Base-by-base conservation (phyloP, 805 yeast genomes). In the Torulaspora quercuum region DNA sequence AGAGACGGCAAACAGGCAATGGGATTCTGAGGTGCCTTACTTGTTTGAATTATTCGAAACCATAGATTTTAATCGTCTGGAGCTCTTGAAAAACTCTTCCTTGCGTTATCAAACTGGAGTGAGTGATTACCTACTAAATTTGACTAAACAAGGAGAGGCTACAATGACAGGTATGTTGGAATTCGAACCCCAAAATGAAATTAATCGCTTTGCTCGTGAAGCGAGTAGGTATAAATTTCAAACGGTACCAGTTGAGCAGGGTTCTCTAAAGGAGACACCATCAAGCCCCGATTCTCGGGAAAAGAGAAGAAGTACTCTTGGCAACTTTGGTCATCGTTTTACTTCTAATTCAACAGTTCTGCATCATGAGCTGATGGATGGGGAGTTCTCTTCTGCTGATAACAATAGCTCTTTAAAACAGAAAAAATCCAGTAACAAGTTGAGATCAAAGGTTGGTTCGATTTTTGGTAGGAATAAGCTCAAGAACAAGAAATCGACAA, bases 1-100 rank as follows among this genome's bases (percentile, higher is more conserved):
- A 31, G 58, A 53, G 10, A 57, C 62, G 31, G 71, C 76, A 20
- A 78, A 73, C 35, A 67, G 67, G 22, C 73, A 75, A 49, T 87
- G 95, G 95, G 80, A 78, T 44, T 66, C 75, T 36, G 78, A 80
- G 56, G 90, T 92, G 2, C 90, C 95, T 2, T 76, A 72, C 37
- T 76, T 82, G 27, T 82, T 84, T 54, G 80, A 80, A 48, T 76
- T 76, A 46, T 81, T 87, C 56, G 92, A 86, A 54, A 70, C 69
- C 44, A 78, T 81, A 48, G 95, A 87, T 57, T 70, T 65, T 52
- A 65, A 65, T 59, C 77, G 85, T 63, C 69, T 76, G 59, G 68
- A 63, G 42, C 70, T 77, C 40, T 65, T 86, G 42, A 80, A 85
- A 54, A 79, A 78, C 36, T 71, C 80, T 37, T 68, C 89, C 38